A percentile compares a stretch with the other conserved stretches of the same genome.
Conservation (phyloP, 805 yeast species). For the Deakozyma indianensis region DNA sequence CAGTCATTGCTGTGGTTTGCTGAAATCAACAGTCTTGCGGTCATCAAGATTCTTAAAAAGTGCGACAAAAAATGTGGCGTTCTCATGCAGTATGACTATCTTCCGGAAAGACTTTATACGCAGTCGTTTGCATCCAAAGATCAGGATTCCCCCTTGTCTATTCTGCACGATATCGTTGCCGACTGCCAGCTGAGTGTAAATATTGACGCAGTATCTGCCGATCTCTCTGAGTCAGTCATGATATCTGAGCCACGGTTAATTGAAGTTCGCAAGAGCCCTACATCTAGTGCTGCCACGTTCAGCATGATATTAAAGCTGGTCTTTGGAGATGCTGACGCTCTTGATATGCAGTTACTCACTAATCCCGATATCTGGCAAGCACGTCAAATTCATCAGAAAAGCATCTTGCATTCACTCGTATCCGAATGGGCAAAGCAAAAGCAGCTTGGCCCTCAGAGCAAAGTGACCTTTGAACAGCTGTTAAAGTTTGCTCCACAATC, state of each 20-base stretch:
- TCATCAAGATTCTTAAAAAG: constrained; percentile 65
- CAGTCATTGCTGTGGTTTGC: constrained; percentile 57
- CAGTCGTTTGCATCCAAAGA: constrained; percentile 55
- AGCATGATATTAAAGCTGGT: neutral
- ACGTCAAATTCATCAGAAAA: neutral
- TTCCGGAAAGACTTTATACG: constrained; percentile 48
- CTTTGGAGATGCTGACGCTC: neutral
- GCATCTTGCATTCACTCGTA: neutral
- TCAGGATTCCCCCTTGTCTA: constrained; percentile 21
- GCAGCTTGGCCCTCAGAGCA: constrained; percentile 17
- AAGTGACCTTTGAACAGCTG: constrained; percentile 33
- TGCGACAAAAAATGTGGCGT: constrained; percentile 61
- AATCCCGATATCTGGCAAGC: constrained; percentile 4
- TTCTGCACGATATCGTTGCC: neutral
- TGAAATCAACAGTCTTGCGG: constrained; percentile 69
- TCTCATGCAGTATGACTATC: constrained; percentile 31
- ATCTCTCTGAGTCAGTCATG: constrained; percentile 20
- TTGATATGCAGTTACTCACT: constrained; percentile 30
- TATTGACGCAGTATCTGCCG: constrained; percentile 43
- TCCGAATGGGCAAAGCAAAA: neutral
- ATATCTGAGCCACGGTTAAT: neutral
- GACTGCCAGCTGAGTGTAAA: constrained; percentile 35
- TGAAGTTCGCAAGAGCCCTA: neutral
- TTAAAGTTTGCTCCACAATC: constrained; percentile 36
- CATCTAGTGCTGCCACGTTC: neutral